Evolutionary conservation across 177 flowering plant species (phyloP).

Genomic region (Vitis hybrid): DNA sequence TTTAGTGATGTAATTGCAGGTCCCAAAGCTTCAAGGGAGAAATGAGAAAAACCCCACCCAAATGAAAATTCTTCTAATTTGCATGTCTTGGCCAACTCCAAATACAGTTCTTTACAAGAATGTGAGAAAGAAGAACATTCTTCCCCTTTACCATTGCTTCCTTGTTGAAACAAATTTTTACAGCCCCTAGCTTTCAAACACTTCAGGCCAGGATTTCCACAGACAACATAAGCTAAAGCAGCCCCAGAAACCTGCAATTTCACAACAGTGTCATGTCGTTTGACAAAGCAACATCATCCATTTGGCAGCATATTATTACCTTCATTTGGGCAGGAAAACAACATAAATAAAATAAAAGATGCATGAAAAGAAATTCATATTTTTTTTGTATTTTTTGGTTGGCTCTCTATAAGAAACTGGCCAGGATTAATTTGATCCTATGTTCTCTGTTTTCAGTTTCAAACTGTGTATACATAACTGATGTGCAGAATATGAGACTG

Average conservation of each 20-base stretch:
- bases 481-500: background rate
- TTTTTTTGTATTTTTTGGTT: background rate
- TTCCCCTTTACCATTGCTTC: slow-evolving; percentile 15
- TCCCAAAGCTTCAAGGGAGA: slow-evolving; percentile 45
- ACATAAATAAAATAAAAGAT: background rate
- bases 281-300: background rate
- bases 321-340: background rate
- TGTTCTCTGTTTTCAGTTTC: background rate
- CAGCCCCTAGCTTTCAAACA: slow-evolving; percentile 60
- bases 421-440: background rate
- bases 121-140: slow-evolving; percentile 12
- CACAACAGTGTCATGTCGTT: slow-evolving; percentile 1
- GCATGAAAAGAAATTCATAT: background rate
- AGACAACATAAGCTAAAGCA: slow-evolving; percentile 45
- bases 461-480: background rate
- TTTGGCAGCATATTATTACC: background rate
- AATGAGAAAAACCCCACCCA: slow-evolving; percentile 76
- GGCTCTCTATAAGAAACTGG: background rate
- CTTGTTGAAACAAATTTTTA: slow-evolving; percentile 39
- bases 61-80: slow-evolving; percentile 54
- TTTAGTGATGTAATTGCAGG: slow-evolving; percentile 50
- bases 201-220: slow-evolving; percentile 53
- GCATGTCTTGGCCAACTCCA: slow-evolving; percentile 43
- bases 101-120: slow-evolving; percentile 26
- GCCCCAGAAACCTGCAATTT: slow-evolving; percentile 58